Conservation (phyloP, 164 flowering plant species). For the Berberis thunbergii region DNA sequence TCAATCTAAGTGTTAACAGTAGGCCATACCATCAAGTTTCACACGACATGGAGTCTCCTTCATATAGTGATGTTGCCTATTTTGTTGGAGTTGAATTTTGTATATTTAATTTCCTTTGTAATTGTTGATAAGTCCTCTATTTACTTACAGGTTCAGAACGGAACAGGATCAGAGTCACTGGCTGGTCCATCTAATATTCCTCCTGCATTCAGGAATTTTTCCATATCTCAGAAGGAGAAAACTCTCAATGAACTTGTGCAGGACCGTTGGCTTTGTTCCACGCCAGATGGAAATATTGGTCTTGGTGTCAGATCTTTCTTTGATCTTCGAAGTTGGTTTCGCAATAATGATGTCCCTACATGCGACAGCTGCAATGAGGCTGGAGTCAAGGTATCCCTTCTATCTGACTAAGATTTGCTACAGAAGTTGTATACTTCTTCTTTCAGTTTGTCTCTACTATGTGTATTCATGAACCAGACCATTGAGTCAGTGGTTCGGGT, state of each 20-base stretch:
- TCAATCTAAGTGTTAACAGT: not conserved
- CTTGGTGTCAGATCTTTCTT: slow-evolving; percentile 89
- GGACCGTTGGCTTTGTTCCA: slow-evolving; percentile 69
- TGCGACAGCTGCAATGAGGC: slow-evolving; percentile 96
- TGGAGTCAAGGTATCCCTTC: slow-evolving; percentile 61
- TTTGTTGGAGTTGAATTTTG: not conserved
- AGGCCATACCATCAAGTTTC: not conserved
- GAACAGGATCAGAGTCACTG: slow-evolving; percentile 38
- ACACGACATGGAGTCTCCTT: not conserved
- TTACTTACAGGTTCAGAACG: slow-evolving; percentile 29
- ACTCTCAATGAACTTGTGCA: slow-evolving; percentile 62
- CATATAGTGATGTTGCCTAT: not conserved
- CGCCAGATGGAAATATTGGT: slow-evolving; percentile 56
- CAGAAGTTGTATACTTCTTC: not conserved
- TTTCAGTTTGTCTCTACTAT: not conserved
- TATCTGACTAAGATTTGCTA: not conserved
- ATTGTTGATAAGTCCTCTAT: not conserved
- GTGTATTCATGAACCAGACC: not conserved
- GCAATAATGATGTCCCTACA: slow-evolving; percentile 50
- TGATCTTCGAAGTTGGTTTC: slow-evolving; percentile 90
- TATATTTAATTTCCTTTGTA: not conserved
- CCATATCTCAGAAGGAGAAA: slow-evolving; percentile 78
- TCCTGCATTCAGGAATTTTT: slow-evolving; percentile 57
- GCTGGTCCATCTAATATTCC: slow-evolving; percentile 37
- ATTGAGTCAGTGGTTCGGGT: not conserved